Conservation (phyloP, 768 basidiomycete species). For the Russula virescens region DNA sequence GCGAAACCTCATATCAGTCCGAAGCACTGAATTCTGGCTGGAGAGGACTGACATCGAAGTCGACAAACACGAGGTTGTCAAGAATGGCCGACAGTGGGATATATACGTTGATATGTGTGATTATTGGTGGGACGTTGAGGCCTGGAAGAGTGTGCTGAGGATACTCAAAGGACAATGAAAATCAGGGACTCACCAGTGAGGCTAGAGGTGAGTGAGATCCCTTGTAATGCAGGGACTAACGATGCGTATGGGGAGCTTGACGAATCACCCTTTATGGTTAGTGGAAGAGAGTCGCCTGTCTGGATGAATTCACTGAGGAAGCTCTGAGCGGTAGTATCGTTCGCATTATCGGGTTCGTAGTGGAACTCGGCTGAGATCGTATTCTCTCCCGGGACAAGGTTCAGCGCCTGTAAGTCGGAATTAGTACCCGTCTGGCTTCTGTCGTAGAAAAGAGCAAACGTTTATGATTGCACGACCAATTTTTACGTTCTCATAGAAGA, state of each 20-base stretch:
- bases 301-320: slow-evolving; percentile 61
- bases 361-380: slow-evolving; percentile 53
- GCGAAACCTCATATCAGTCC: not conserved
- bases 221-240: slow-evolving; percentile 48
- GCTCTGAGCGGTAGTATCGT: slow-evolving; percentile 58
- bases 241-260: slow-evolving; percentile 58
- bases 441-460: slow-evolving; percentile 34
- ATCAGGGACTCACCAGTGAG: slow-evolving; percentile 39
- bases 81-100: slow-evolving; percentile 47
- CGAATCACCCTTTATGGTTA: slow-evolving; percentile 55
- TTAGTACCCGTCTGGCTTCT: not conserved
- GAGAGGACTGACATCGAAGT: slow-evolving; percentile 47
- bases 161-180: not conserved
- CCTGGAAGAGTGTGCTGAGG: slow-evolving; percentile 22
- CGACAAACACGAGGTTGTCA: slow-evolving; percentile 46
- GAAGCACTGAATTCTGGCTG: no score
- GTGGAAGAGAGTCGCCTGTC: slow-evolving; percentile 39
- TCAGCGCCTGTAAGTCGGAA: slow-evolving; percentile 40
- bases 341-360: slow-evolving; percentile 58
- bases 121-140: slow-evolving; percentile 50
- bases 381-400: slow-evolving; percentile 55
- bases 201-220: slow-evolving; percentile 45
- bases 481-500: slow-evolving; percentile 47
- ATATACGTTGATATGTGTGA: slow-evolving; percentile 49
- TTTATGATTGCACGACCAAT: slow-evolving; percentile 56